A percentile compares a stretch with the other conserved stretches of the same genome.
Evolutionary conservation across 371 early-diverging fungal genomes (phyloP).

Genomic region (Rozella allomycis): DNA sequence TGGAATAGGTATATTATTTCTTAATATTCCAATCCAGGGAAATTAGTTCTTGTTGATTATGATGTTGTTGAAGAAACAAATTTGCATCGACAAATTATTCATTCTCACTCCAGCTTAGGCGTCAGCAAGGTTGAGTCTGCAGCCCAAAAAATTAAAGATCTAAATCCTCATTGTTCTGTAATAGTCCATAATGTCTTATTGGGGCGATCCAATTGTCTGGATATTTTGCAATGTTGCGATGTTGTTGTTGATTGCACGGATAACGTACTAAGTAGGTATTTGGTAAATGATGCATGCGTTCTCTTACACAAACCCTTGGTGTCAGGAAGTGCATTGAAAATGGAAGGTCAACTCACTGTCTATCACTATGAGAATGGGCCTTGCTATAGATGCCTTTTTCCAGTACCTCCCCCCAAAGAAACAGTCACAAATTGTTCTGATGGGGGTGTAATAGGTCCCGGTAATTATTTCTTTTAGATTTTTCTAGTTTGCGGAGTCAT

Average conservation of each 20-base stretch:
- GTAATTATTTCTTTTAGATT: slow-evolving; percentile 5
- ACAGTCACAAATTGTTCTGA: slow-evolving; percentile 77
- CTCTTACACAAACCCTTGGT: slow-evolving; percentile 62
- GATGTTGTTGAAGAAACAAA: slow-evolving; percentile 86
- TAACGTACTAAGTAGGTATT: slow-evolving; percentile 87
- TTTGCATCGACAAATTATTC: slow-evolving; percentile 89
- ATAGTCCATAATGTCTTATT: background rate
- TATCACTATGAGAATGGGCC: slow-evolving; percentile 68
- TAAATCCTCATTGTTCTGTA: background rate
- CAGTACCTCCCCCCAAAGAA: slow-evolving; percentile 65
- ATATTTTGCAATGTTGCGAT: slow-evolving; percentile 40
- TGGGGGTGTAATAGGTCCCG: slow-evolving; percentile 92
- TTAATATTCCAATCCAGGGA: slow-evolving; percentile 11
- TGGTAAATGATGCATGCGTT: slow-evolving; percentile 85
- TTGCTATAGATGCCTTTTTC: slow-evolving; percentile 96
- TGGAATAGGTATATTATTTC: slow-evolving; percentile 44
- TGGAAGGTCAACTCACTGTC: slow-evolving; percentile 84
- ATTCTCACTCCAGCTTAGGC: slow-evolving; percentile 49
- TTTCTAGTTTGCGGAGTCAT: slow-evolving; percentile 69
- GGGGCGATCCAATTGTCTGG: background rate
- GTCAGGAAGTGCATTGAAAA: slow-evolving; percentile 77
- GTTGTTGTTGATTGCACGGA: slow-evolving; percentile 91
- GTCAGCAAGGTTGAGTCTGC: slow-evolving; percentile 65
- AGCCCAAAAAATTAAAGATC: slow-evolving; percentile 25
- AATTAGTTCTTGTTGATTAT: slow-evolving; percentile 84